Evolutionary conservation across 2,329 filamentous ascomycete species (phyloP).

Genomic region (Setomelanomma holmii): DNA sequence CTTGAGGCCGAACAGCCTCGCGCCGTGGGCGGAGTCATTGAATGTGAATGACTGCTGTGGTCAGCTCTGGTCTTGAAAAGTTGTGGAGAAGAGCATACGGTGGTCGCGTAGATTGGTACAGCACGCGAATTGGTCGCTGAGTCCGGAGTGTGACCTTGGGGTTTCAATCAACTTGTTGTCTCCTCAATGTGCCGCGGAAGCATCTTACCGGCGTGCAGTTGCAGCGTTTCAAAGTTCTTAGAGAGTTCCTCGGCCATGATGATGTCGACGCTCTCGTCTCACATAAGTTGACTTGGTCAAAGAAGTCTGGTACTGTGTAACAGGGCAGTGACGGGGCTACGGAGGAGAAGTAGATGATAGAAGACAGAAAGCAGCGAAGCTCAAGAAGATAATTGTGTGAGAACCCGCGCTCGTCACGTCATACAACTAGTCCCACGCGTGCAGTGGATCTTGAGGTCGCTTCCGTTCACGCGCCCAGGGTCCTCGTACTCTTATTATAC

Average conservation of each 20-base stretch:
- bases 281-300: not conserved
- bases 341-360: not conserved
- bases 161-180: constrained; percentile 5
- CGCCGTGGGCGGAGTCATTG: constrained; percentile 95
- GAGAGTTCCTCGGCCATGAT: constrained; percentile 50
- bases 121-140: constrained; percentile 83
- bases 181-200: not conserved
- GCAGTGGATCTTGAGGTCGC: not conserved
- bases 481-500: not conserved
- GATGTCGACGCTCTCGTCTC: not conserved
- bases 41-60: constrained; percentile 78
- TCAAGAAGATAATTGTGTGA: not conserved
- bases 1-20: constrained; percentile 93
- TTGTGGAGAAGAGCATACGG: constrained; percentile 55
- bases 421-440: constrained; percentile 1
- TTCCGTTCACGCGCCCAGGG: not conserved
- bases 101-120: constrained; percentile 94
- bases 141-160: constrained; percentile 76
- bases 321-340: not conserved
- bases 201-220: constrained; percentile 57
- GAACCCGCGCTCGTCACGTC: not conserved
- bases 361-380: not conserved
- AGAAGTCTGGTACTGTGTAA: not conserved
- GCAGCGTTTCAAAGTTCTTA: constrained; percentile 59
- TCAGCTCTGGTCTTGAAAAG: constrained; percentile 15